phyloP scores from a whole-genome alignment of 2,329 filamentous ascomycete genomes.

The Calonectria fujianensis region DNA sequence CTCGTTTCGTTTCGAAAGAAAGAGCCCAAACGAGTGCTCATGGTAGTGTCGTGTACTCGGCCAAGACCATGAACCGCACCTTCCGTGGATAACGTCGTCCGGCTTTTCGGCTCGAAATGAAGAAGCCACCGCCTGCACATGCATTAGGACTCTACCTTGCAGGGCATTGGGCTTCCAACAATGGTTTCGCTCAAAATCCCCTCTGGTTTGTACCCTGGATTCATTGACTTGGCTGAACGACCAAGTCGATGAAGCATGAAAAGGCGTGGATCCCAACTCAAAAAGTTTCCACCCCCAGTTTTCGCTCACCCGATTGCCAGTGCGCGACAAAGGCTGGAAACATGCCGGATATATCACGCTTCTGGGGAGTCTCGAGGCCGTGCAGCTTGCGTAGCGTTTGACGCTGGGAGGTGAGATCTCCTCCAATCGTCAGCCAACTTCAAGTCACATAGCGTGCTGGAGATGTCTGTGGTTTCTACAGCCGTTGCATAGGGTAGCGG shows the following conservation, averaged over 20 bases:
- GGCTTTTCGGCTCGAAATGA: not conserved
- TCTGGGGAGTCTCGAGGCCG: not conserved
- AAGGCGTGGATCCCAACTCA: not conserved
- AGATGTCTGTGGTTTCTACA: not conserved
- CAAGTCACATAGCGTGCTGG: not conserved
- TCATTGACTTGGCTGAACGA: not conserved
- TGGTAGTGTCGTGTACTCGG: not conserved
- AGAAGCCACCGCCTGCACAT: not conserved
- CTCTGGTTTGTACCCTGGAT: not conserved
- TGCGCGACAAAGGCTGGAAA: not conserved
- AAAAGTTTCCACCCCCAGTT: not conserved
- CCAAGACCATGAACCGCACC: not conserved
- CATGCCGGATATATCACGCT: not conserved
- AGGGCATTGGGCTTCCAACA: not conserved
- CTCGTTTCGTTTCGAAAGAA: not conserved
- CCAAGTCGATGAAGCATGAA: not conserved
- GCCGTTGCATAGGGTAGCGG: not conserved
- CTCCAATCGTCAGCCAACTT: not conserved
- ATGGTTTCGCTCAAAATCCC: not conserved
- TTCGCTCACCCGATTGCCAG: not conserved
- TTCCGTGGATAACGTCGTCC: not conserved
- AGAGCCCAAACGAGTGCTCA: not conserved
- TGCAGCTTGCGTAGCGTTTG: not conserved
- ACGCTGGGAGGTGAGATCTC: not conserved
- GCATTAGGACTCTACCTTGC: not conserved